Evolutionary conservation across 2,329 filamentous ascomycete species (phyloP).

Genomic region (Aspergillus luchuensis): DNA sequence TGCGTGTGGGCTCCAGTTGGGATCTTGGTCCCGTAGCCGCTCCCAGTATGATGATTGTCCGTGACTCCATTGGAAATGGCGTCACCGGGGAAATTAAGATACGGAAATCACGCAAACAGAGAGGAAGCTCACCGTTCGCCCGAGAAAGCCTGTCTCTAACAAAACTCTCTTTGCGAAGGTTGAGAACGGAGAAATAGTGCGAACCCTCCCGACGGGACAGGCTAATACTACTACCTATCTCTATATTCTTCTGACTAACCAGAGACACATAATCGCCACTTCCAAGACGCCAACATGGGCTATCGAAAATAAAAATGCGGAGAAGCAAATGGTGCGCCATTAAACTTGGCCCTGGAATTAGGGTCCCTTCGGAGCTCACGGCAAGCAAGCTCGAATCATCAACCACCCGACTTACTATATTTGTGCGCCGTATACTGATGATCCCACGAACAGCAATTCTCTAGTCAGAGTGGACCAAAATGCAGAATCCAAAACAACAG

Average conservation of each 20-base stretch:
- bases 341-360: background rate
- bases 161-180: conserved; percentile 7
- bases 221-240: background rate
- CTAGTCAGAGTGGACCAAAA: background rate
- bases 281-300: background rate
- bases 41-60: background rate
- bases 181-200: conserved; percentile 6
- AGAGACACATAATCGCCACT: background rate
- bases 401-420: too few relatives aligned
- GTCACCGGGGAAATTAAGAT: background rate
- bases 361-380: background rate
- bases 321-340: background rate
- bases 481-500: background rate
- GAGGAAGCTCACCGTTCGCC: background rate
- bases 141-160: background rate
- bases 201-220: conserved; percentile 10
- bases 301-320: background rate
- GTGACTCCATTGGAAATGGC: background rate
- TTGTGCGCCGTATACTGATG: background rate
- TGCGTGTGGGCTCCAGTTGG: conserved; percentile 17
- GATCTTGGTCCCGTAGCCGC: conserved; percentile 16
- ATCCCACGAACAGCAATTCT: background rate
- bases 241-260: background rate
- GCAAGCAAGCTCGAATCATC: background rate
- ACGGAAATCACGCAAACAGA: background rate